These are phyloP conservation scores for Ettlia oleoabundans DNA, from an alignment of 139 green algal genomes.

Conservation along the genomic window DNA sequence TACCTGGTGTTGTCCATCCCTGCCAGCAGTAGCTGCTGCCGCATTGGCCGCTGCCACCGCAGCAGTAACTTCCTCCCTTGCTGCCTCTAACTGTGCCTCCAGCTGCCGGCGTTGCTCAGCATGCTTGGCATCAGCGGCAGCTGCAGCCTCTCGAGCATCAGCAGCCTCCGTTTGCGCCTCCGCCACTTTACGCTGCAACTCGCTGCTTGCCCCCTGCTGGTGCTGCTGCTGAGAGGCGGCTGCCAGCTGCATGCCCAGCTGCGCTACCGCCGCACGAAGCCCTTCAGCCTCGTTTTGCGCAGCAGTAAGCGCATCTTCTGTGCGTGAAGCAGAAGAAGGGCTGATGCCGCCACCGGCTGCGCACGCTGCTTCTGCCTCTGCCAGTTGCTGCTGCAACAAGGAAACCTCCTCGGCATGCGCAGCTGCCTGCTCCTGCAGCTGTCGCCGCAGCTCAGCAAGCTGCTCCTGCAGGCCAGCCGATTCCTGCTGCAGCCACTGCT, in stretches of 20 bases:
- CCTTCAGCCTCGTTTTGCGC: background rate
- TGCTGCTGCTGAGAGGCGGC: conserved; percentile 26
- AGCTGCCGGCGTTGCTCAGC: background rate
- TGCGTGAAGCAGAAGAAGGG: background rate
- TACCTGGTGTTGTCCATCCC: background rate
- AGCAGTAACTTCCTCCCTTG: background rate
- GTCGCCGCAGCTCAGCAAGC: conserved; percentile 18
- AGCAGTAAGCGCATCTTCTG: conserved; percentile 4
- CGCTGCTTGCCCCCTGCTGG: background rate
- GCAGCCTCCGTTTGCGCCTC: background rate
- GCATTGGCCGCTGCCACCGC: background rate
- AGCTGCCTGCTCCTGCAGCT: conserved; percentile 21
- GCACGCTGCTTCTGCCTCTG: background rate
- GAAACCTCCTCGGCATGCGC: conserved; percentile 8
- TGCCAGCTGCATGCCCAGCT: conserved; percentile 2
- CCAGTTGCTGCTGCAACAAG: background rate
- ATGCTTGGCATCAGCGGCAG: background rate
- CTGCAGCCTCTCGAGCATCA: background rate
- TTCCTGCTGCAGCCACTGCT: conserved; percentile 32
- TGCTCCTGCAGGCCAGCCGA: conserved; percentile 11
- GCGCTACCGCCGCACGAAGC: background rate
- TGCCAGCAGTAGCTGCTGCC: background rate
- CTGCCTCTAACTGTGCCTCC: background rate
- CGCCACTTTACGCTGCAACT: conserved; percentile 28
- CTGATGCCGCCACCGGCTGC: background rate